Percentiles rank a stretch among this genome's conserved stretches.
These are phyloP conservation scores for Elsinoe necatrix DNA, from an alignment of 2,329 filamentous ascomycete genomes.

Conservation along the genomic window DNA sequence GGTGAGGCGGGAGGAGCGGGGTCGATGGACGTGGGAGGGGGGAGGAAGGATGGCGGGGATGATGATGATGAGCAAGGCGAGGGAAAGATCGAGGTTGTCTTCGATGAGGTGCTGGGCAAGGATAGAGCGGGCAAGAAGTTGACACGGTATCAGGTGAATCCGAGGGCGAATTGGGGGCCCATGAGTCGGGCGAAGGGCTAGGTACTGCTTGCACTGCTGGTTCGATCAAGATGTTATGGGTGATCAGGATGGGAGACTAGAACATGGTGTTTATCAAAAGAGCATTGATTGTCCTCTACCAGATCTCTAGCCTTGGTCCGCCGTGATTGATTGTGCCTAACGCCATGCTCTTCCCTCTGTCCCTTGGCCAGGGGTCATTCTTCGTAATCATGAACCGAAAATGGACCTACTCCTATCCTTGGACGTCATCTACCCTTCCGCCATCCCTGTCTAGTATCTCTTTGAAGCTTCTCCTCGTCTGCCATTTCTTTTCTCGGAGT, in stretches of 20 bases:
- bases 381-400: not conserved
- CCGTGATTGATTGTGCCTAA: not conserved
- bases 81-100: slow-evolving; percentile 46
- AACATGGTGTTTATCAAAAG: not conserved
- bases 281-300: not conserved
- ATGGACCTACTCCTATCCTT: not conserved
- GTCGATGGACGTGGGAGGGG: slow-evolving; percentile 16
- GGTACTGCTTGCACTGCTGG: not conserved
- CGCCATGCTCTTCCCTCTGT: not conserved
- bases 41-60: slow-evolving; percentile 24
- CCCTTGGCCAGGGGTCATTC: not conserved
- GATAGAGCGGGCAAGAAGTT: slow-evolving; percentile 58
- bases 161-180: slow-evolving; percentile 88
- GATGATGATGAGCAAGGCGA: slow-evolving; percentile 25
- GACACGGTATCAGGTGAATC: slow-evolving; percentile 83
- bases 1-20: slow-evolving; percentile 8
- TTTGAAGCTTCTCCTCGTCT: not conserved
- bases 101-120: slow-evolving; percentile 71
- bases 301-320: not conserved
- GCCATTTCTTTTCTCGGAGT: not conserved
- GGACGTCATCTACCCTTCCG: too few species aligned
- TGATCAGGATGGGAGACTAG: not conserved
- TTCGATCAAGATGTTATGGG: not conserved
- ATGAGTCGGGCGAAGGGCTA: slow-evolving; percentile 47
- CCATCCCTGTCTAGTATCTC: not conserved